Evolutionary conservation across 129 eudicot genomes (phyloP).

Genomic region (Artemisia argyi): DNA sequence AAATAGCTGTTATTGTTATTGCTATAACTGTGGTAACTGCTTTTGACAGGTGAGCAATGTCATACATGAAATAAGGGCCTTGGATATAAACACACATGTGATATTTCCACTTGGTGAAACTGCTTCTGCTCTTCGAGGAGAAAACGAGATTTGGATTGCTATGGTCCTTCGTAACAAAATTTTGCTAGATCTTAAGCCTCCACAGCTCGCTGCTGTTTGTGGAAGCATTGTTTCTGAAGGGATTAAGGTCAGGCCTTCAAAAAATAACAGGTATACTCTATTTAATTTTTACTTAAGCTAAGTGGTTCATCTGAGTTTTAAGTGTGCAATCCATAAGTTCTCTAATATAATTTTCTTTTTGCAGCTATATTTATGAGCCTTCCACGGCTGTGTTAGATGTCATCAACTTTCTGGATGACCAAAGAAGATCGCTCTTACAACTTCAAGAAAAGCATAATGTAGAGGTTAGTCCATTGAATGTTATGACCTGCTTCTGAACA

Average conservation of each 20-base stretch:
- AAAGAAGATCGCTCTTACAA: constrained; percentile 62
- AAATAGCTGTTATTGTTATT: neutral
- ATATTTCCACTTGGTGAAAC: constrained; percentile 99
- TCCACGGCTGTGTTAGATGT: constrained; percentile 68
- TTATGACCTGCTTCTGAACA: neutral
- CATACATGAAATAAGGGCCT: constrained; percentile 90
- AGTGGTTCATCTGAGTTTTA: neutral
- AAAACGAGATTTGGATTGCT: constrained; percentile 97
- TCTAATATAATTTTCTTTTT: constrained; percentile 12
- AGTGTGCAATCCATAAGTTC: neutral
- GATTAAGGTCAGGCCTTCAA: constrained; percentile 82
- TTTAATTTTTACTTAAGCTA: neutral
- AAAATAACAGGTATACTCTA: constrained; percentile 62
- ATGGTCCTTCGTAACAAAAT: constrained; percentile 88
- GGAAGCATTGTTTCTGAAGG: constrained; percentile 98
- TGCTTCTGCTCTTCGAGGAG: constrained; percentile 99
- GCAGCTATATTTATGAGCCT: constrained; percentile 90
- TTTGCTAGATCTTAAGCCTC: constrained; percentile 71
- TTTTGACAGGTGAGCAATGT: constrained; percentile 82
- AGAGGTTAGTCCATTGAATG: constrained; percentile 43
- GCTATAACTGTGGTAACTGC: neutral
- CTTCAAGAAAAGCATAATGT: constrained; percentile 96
- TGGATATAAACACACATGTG: constrained; percentile 81
- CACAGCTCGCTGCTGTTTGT: constrained; percentile 95
- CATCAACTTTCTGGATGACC: constrained; percentile 68